These are phyloP conservation scores for Exutisphaerella laricina DNA, from an alignment of 2,329 filamentous ascomycete species.

Conservation along the genomic window DNA sequence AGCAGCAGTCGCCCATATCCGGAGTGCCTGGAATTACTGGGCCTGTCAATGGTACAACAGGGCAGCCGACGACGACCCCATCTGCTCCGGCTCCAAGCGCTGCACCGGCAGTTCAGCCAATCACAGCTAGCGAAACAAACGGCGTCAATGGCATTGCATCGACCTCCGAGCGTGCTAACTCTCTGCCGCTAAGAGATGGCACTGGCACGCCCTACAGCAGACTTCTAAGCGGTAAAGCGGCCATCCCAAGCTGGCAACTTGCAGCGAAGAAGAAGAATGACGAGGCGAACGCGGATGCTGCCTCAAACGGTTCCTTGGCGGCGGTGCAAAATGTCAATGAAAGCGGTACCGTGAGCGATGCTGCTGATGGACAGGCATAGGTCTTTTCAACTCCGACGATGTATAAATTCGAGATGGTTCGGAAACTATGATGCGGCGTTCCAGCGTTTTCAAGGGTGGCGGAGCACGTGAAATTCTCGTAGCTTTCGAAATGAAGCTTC, in stretches of 20 bases:
- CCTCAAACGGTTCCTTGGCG: slow-evolving; percentile 8
- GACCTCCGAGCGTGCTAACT: slow-evolving; percentile 16
- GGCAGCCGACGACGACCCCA: slow-evolving; percentile 2
- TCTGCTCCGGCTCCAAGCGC: slow-evolving; percentile 6
- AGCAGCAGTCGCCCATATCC: slow-evolving; percentile 9
- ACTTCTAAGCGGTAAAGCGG: slow-evolving; percentile 33
- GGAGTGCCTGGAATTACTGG: slow-evolving; percentile 22
- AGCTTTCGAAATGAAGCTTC: not conserved
- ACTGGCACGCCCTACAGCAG: slow-evolving; percentile 24
- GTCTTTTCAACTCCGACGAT: not conserved
- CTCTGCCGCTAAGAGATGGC: slow-evolving; percentile 11
- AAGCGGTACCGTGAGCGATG: slow-evolving; percentile 23
- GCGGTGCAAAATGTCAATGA: slow-evolving; percentile 17
- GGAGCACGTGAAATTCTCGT: not conserved
- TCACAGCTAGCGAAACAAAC: slow-evolving; percentile 18
- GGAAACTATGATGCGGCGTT: not conserved
- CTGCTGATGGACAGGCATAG: slow-evolving; percentile 12
- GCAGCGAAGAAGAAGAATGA: slow-evolving; percentile 45
- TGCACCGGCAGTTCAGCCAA: slow-evolving; percentile 5
- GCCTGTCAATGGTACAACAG: slow-evolving; percentile 10
- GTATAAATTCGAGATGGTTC: not conserved
- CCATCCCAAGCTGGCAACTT: slow-evolving; percentile 52
- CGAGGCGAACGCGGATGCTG: slow-evolving; percentile 40
- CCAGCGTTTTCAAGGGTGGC: not conserved
- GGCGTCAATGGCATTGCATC: slow-evolving; percentile 7